Evolutionary conservation across 2,329 filamentous ascomycete genomes (phyloP).

Genomic region (Neonectria faginata): DNA sequence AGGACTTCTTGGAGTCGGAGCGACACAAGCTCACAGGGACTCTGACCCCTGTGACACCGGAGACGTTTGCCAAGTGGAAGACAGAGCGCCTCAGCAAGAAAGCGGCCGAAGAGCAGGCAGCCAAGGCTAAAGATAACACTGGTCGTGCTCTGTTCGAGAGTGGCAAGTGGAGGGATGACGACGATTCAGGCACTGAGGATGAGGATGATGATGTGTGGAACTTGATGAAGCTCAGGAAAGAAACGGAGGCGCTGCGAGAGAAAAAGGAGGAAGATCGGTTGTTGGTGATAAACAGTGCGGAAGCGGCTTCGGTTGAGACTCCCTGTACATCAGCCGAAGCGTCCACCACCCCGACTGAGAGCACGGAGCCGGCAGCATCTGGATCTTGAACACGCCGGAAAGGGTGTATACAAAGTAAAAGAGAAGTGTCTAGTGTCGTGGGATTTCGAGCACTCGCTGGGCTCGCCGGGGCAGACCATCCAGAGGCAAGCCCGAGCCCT

Average conservation of each 20-base stretch:
- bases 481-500: conserved; percentile 49
- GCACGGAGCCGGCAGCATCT: conserved; percentile 37
- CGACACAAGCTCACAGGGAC: conserved; percentile 93
- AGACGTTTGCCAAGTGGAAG: conserved; percentile 97
- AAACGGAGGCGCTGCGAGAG: conserved; percentile 82
- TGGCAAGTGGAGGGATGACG: conserved; percentile 85
- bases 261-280: conserved; percentile 82
- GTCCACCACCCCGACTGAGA: conserved; percentile 32
- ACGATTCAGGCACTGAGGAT: conserved; percentile 70
- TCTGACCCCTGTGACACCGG: conserved; percentile 92
- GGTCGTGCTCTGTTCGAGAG: conserved; percentile 96
- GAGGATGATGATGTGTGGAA: conserved; percentile 81
- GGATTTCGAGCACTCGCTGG: conserved; percentile 38
- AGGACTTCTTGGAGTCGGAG: conserved; percentile 97
- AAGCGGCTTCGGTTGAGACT: conserved; percentile 30
- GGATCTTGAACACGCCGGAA: conserved; percentile 40
- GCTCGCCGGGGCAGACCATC: conserved; percentile 42
- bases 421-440: conserved; percentile 42
- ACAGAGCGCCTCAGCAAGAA: conserved; percentile 95
- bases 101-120: conserved; percentile 90
- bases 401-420: conserved; percentile 33
- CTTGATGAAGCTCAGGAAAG: conserved; percentile 81
- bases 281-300: conserved; percentile 46
- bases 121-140: conserved; percentile 93
- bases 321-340: conserved; percentile 32